These are phyloP conservation scores for Cicer yamashitae DNA, from an alignment of 306 rosid species.

Conservation along the genomic window DNA sequence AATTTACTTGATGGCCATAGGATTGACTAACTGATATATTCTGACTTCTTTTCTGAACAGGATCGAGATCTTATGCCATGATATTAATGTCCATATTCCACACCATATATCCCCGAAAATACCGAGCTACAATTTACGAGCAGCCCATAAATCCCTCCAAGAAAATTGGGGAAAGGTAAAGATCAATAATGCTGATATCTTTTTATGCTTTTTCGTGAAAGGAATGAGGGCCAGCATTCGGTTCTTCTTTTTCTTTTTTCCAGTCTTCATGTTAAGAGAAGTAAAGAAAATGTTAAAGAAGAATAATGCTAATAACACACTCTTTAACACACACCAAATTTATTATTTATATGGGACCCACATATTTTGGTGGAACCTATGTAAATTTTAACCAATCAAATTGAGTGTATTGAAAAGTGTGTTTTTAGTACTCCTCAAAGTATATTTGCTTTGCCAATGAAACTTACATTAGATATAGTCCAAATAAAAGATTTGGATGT, in stretches of 20 bases:
- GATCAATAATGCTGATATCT: slow-evolving; percentile 30
- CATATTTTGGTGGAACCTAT: too few relatives aligned
- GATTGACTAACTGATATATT: slow-evolving; percentile 24
- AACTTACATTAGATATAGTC: background rate
- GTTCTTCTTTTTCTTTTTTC: background rate
- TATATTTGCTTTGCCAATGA: slow-evolving; percentile 21
- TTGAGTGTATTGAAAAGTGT: too few relatives aligned
- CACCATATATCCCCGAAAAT: slow-evolving; percentile 92
- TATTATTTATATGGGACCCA: too few relatives aligned
- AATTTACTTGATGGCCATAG: slow-evolving; percentile 2
- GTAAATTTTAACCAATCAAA: too few relatives aligned
- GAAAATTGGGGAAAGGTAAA: slow-evolving; percentile 93
- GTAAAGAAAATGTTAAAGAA: slow-evolving; percentile 2
- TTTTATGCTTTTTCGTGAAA: slow-evolving; percentile 11
- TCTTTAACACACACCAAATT: too few relatives aligned
- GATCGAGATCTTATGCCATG: slow-evolving; percentile 88
- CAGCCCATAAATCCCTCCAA: slow-evolving; percentile 82
- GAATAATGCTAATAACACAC: too few relatives aligned
- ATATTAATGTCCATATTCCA: slow-evolving; percentile 88
- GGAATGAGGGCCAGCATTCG: background rate
- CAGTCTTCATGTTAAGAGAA: background rate
- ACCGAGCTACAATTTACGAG: slow-evolving; percentile 88
- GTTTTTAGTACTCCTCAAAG: too few relatives aligned
- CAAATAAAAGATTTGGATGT: slow-evolving; percentile 29
- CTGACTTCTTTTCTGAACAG: slow-evolving; percentile 54